Evolutionary conservation across 768 basidiomycete genomes (phyloP), one percentile per base, ranked within the genome.

Genomic region (Amanita polypyramis): DNA sequence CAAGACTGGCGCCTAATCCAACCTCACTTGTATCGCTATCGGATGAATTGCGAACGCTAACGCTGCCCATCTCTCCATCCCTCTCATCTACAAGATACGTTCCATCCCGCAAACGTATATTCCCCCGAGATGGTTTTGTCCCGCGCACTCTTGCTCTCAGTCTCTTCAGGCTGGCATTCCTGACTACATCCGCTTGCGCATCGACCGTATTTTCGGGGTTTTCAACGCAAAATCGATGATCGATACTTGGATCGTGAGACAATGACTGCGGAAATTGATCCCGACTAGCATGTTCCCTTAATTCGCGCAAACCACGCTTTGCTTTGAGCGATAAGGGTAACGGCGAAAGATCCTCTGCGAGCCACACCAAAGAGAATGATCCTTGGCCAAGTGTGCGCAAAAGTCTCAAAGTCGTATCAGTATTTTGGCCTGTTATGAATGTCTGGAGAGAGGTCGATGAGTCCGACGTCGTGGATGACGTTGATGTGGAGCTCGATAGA

Each of bases 361-460:
- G 73, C 82, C 85, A 88, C 11, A 90, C 86, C 41, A 72, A 72
- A 40, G 79, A 81, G 61, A 90, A 90, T 1, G 84, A 76, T 35
- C 86, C 86, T 30, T 77, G 74, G 17, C 86, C 86, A 2, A 90
- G 70, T 3, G 69, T 62, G 1, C 68, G 69, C 25, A 77, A 54
- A 6, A 88, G 74, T 17, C 66, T 66, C 14, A 81, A 65, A 14
- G 69, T 61, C n/a, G 66, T 59, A 2, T 56, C 53, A 29, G 37
- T 38, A 25, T 37, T 47, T 47, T 58, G 39, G n/a, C 21, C 51
- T 36, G 45, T 55, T 27, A 29, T 49, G 25, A 52, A 50, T 45
- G 58, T 49, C 41, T 54, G 52, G 14, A 43, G 43, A 34, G 52
- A 20, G 20, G 43, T 33, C 5, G 43, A 21, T 10, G 57, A 36